phyloP scores from a whole-genome alignment of 164 flowering plant genomes.

The Nymphaea thermarum region DNA sequence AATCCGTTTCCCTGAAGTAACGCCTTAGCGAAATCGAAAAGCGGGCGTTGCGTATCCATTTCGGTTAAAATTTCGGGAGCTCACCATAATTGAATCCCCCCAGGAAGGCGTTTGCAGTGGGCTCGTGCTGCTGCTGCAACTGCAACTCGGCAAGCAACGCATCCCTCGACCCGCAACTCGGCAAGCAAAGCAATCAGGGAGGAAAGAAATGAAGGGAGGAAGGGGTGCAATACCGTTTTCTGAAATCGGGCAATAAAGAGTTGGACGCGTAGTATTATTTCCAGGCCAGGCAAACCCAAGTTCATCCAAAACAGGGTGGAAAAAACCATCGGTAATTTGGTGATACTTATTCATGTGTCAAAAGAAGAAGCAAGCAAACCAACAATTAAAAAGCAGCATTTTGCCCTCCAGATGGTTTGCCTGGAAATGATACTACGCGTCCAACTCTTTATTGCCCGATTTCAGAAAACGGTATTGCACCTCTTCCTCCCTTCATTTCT shows the following conservation, averaged over 20 bases:
- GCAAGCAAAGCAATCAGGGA: background rate
- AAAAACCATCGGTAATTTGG: too few relatives aligned
- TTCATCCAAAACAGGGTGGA: too few relatives aligned
- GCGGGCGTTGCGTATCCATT: too few relatives aligned
- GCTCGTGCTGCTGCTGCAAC: background rate
- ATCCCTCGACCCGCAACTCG: background rate
- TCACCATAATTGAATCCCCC: background rate
- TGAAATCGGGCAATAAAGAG: slow-evolving; percentile 3
- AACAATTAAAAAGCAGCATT: too few relatives aligned
- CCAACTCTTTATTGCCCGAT: slow-evolving; percentile 6
- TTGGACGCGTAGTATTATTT: slow-evolving; percentile 6
- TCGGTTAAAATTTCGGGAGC: too few relatives aligned
- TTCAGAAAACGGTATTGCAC: slow-evolving; percentile 2
- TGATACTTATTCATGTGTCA: background rate
- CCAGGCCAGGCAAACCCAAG: too few relatives aligned
- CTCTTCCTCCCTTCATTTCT: background rate
- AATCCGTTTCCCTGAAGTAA: too few relatives aligned
- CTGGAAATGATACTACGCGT: background rate
- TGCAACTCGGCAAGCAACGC: background rate
- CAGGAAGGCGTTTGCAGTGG: background rate
- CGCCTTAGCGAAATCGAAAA: too few relatives aligned
- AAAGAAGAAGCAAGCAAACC: too few relatives aligned
- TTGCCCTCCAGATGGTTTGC: too few relatives aligned
- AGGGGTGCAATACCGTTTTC: background rate
- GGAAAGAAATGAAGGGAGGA: background rate